phyloP scores from a whole-genome alignment of 441 rosid species.

The Daphne laureola region DNA sequence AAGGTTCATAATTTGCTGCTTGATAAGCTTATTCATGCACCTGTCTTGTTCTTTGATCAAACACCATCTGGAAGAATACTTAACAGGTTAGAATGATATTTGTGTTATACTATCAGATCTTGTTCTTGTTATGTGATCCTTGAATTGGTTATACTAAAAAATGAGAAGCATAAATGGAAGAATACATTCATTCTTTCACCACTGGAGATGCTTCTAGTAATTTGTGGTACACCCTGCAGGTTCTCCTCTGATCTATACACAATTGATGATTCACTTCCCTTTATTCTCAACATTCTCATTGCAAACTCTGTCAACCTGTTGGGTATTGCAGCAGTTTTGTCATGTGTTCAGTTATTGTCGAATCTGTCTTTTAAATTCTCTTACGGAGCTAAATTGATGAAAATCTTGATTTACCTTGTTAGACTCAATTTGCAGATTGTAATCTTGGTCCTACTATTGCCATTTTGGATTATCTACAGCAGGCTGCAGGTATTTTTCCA shows the following conservation, averaged over 20 bases:
- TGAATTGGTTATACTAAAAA: too few species aligned
- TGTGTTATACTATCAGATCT: slow-evolving; percentile 1
- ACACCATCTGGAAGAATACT: slow-evolving; percentile 97
- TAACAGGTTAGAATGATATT: slow-evolving; percentile 57
- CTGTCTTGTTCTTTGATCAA: slow-evolving; percentile 84
- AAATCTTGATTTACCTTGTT: slow-evolving; percentile 9
- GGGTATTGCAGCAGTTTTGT: slow-evolving; percentile 78
- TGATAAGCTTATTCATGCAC: slow-evolving; percentile 71
- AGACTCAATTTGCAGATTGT: slow-evolving; percentile 47
- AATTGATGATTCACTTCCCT: slow-evolving; percentile 97
- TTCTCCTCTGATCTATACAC: slow-evolving; percentile 96
- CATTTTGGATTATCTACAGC: slow-evolving; percentile 93
- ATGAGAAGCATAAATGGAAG: too few species aligned
- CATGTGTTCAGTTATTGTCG: slow-evolving; percentile 76
- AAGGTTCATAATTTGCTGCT: slow-evolving; percentile 65
- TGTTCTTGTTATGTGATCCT: too few species aligned
- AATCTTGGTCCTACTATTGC: slow-evolving; percentile 76
- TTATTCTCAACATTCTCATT: slow-evolving; percentile 88
- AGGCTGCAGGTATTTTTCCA: slow-evolving; percentile 68
- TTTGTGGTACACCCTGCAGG: slow-evolving; percentile 35
- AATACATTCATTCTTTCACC: too few species aligned
- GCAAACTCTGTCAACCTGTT: slow-evolving; percentile 91
- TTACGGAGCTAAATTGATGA: slow-evolving; percentile 4
- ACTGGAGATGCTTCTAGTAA: too few species aligned
- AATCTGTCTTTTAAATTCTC: slow-evolving; percentile 15